phyloP scores from a whole-genome alignment of 805 yeast species.

The Candida succiphila region DNA sequence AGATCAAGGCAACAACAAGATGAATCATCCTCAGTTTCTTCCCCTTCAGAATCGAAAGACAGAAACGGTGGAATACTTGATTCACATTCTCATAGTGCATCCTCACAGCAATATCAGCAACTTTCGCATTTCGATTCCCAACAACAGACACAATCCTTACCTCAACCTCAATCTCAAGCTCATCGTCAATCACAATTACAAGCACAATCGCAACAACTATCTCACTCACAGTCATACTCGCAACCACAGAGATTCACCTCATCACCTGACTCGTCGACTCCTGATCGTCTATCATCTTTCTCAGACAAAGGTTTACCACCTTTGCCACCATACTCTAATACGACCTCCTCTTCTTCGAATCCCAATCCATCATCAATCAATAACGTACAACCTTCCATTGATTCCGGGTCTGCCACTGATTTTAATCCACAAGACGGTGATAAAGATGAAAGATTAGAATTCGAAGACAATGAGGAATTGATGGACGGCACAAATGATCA shows the following conservation, averaged over 20 bases:
- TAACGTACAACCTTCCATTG: too few species aligned
- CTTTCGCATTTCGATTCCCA: too few species aligned
- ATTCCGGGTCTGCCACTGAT: too few species aligned
- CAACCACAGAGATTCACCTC: not conserved
- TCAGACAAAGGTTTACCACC: not conserved
- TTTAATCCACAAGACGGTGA: too few species aligned
- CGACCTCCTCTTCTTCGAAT: too few species aligned
- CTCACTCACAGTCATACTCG: not conserved
- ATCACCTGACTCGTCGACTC: not conserved
- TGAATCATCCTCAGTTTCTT: too few species aligned
- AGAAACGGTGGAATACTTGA: too few species aligned
- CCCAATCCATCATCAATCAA: too few species aligned
- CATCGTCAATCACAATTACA: slow-evolving; percentile 1
- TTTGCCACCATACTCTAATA: not conserved
- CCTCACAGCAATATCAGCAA: not conserved
- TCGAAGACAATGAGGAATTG: not conserved
- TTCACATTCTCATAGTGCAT: too few species aligned
- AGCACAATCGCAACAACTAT: slow-evolving; percentile 6
- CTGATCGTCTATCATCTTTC: not conserved
- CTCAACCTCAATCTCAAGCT: too few species aligned
- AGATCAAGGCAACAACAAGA: slow-evolving; percentile 34
- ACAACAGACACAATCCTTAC: too few species aligned
- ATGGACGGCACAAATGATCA: slow-evolving; percentile 2
- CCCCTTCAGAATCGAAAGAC: not conserved
- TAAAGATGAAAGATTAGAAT: too few species aligned